phyloP scores from a whole-genome alignment of 1,139 yeast species.

The Pneumocystis jirovecii region DNA sequence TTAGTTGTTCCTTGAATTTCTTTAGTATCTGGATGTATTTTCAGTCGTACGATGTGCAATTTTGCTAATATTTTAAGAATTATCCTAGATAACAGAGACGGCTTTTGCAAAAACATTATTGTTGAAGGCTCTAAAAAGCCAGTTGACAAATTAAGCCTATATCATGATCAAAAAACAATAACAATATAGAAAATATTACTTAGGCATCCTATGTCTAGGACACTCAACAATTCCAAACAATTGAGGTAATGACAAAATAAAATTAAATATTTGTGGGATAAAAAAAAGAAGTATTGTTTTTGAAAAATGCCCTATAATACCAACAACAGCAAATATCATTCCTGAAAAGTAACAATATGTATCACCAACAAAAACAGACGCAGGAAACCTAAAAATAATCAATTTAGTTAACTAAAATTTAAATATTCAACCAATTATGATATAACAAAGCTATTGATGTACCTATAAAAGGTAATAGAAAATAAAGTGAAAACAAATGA shows the following conservation, averaged over 20 bases:
- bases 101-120: constrained; percentile 27
- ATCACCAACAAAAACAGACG: constrained; percentile 89
- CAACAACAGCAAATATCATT: constrained; percentile 95
- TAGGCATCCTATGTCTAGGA: constrained; percentile 88
- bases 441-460: constrained; percentile 62
- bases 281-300: constrained; percentile 76
- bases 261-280: constrained; percentile 80
- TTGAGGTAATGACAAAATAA: constrained; percentile 80
- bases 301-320: constrained; percentile 89
- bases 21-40: constrained; percentile 22
- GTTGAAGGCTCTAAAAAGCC: constrained; percentile 68
- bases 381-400: constrained; percentile 39
- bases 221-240: constrained; percentile 74
- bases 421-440: constrained; percentile 42
- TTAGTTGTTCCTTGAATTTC: constrained; percentile 46
- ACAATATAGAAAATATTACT: constrained; percentile 19
- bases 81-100: constrained; percentile 13
- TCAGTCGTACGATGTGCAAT: constrained; percentile 39
- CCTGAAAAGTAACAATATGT: constrained; percentile 97
- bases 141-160: constrained; percentile 37
- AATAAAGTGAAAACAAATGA: constrained; percentile 65
- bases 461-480: constrained; percentile 75
- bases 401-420: neutral
- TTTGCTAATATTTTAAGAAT: constrained; percentile 26
- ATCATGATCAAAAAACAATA: neutral